A percentile compares a stretch with the other conserved stretches of the same genome.
phyloP scores from a whole-genome alignment of 768 basidiomycete genomes.

The Podaxis mareebaensis region DNA sequence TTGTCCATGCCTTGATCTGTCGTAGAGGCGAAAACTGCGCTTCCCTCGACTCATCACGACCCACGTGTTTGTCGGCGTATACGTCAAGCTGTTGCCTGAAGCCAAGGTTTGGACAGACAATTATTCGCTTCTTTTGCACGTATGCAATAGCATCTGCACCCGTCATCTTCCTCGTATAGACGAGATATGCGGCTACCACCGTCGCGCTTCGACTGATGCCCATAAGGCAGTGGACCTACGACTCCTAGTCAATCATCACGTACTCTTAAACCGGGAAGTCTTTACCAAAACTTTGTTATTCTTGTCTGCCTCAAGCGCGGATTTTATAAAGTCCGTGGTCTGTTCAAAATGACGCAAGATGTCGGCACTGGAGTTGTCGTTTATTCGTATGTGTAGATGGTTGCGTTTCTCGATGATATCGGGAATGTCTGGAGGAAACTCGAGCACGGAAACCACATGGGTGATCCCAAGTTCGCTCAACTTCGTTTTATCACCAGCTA shows the following conservation, averaged over 20 bases:
- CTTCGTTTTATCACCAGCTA: slow-evolving; percentile 49
- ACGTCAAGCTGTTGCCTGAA: slow-evolving; percentile 59
- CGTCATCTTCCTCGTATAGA: slow-evolving; percentile 53
- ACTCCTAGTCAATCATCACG: neutral
- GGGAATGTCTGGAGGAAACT: slow-evolving; percentile 47
- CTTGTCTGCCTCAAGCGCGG: slow-evolving; percentile 33
- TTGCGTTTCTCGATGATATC: slow-evolving; percentile 39
- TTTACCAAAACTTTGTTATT: slow-evolving; percentile 41
- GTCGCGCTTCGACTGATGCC: slow-evolving; percentile 78
- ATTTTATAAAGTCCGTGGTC: slow-evolving; percentile 37
- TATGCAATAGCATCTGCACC: slow-evolving; percentile 55
- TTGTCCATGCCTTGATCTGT: slow-evolving; percentile 12
- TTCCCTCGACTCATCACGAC: slow-evolving; percentile 1
- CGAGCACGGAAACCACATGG: slow-evolving; percentile 69
- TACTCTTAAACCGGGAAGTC: neutral
- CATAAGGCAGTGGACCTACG: slow-evolving; percentile 74
- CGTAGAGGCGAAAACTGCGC: slow-evolving; percentile 9
- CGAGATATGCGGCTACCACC: slow-evolving; percentile 72
- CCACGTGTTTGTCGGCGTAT: slow-evolving; percentile 34
- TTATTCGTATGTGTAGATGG: slow-evolving; percentile 49
- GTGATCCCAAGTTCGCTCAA: slow-evolving; percentile 66
- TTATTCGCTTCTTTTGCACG: slow-evolving; percentile 54
- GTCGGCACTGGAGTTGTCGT: slow-evolving; percentile 30
- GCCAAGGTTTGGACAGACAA: slow-evolving; percentile 67
- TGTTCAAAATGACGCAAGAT: slow-evolving; percentile 35